Evolutionary conservation across 495 filamentous ascomycete genomes (phyloP).

Genomic region (Sporormia fimetaria): DNA sequence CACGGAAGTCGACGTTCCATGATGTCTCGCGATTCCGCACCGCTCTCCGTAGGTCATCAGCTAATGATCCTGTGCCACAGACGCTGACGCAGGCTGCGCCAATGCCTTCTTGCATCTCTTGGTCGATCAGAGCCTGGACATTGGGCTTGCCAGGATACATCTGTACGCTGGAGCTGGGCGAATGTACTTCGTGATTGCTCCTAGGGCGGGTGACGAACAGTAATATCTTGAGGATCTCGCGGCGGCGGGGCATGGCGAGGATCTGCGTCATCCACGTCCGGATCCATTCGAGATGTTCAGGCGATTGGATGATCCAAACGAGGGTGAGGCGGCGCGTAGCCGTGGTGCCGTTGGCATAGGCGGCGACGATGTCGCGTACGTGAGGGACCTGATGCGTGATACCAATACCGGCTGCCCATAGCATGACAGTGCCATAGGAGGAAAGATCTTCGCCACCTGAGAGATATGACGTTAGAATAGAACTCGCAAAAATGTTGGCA

Average conservation of each 20-base stretch:
- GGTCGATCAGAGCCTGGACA: constrained; percentile 59
- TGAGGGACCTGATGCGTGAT: constrained; percentile 94
- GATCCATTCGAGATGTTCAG: constrained; percentile 84
- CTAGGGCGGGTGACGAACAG: constrained; percentile 80
- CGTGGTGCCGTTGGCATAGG: constrained; percentile 58
- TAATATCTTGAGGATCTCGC: constrained; percentile 69
- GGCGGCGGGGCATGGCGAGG: constrained; percentile 61
- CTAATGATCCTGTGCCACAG: constrained; percentile 73
- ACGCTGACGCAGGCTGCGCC: constrained; percentile 87
- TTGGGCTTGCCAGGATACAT: constrained; percentile 78
- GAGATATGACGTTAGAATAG: constrained; percentile 17
- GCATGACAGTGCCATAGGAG: constrained; percentile 80
- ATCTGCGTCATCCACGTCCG: constrained; percentile 86
- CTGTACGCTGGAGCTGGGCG: constrained; percentile 61
- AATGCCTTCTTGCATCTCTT: constrained; percentile 63
- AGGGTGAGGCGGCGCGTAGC: constrained; percentile 72
- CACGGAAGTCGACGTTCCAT: constrained; percentile 65
- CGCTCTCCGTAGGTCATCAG: constrained; percentile 70
- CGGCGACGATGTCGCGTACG: constrained; percentile 64
- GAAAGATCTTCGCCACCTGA: constrained; percentile 64
- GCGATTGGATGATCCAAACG: constrained; percentile 83
- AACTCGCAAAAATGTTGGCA: constrained; percentile 1
- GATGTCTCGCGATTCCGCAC: constrained; percentile 53
- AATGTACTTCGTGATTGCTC: constrained; percentile 58
- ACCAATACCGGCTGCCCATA: constrained; percentile 85